phyloP scores from a whole-genome alignment of 2,329 filamentous ascomycete genomes.

The Teratosphaeria epicoccoides region DNA sequence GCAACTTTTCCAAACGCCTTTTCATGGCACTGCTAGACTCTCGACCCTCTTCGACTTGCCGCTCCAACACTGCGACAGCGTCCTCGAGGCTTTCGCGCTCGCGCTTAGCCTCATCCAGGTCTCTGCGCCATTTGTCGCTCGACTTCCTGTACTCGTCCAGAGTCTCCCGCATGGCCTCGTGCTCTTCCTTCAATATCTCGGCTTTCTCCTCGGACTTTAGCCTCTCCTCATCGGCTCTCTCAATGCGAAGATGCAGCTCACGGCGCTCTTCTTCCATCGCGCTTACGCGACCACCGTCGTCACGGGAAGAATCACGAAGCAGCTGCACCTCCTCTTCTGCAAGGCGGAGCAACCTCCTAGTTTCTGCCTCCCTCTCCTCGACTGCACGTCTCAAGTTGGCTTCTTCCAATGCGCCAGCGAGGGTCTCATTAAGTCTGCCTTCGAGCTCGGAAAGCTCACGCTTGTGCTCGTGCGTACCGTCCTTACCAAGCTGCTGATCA shows the following conservation, averaged over 20 bases:
- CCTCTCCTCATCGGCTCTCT: conserved; percentile 24
- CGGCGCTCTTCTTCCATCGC: conserved; percentile 34
- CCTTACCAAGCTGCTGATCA: conserved; percentile 3
- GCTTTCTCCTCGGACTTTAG: conserved; percentile 18
- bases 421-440: conserved; percentile 23
- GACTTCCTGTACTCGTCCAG: conserved; percentile 54
- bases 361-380: conserved; percentile 36
- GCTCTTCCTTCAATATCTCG: conserved; percentile 44
- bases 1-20: conserved; percentile 70
- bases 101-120: conserved; percentile 45
- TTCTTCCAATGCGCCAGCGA: conserved; percentile 29
- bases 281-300: conserved; percentile 33
- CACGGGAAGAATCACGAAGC: conserved; percentile 31
- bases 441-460: conserved; percentile 22
- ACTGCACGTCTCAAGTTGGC: conserved; percentile 32
- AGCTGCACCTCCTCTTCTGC: conserved; percentile 40
- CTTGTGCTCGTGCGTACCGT: conserved; percentile 13
- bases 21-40: conserved; percentile 50
- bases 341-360: conserved; percentile 34
- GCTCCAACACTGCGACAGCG: conserved; percentile 59
- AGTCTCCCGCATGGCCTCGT: conserved; percentile 49
- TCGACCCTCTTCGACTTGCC: conserved; percentile 75
- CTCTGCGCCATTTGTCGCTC: conserved; percentile 47
- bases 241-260: conserved; percentile 29
- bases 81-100: conserved; percentile 57